Evolutionary conservation across 2,329 filamentous ascomycete species (phyloP).

Genomic region (Pseudohalonectria lignicola): DNA sequence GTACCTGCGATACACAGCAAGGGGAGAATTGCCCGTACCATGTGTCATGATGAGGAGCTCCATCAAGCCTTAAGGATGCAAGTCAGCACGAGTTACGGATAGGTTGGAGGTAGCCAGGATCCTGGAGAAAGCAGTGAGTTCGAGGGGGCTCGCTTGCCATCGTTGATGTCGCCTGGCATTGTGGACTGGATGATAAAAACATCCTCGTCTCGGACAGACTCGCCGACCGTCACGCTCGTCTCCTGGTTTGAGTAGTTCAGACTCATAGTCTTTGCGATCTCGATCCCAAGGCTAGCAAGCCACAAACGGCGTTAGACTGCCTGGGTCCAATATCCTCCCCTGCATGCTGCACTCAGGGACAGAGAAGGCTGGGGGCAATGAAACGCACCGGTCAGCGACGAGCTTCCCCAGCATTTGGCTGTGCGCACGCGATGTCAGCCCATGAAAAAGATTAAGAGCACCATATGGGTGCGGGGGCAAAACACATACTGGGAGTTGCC

Average conservation of each 20-base stretch:
- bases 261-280: constrained; percentile 4
- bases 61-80: constrained; percentile 62
- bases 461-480: no score
- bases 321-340: background rate
- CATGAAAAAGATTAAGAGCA: background rate
- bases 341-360: background rate
- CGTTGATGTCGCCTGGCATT: constrained; percentile 91
- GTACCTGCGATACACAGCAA: no score
- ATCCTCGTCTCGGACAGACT: constrained; percentile 94
- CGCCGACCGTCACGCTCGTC: constrained; percentile 83
- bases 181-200: constrained; percentile 97
- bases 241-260: constrained; percentile 66
- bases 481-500: constrained; percentile 4
- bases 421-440: background rate
- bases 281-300: constrained; percentile 2
- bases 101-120: no score
- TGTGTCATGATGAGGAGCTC: constrained; percentile 98
- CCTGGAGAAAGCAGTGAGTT: no score
- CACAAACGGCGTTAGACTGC: background rate
- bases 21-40: no score
- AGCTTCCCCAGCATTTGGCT: constrained; percentile 2
- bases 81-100: no score
- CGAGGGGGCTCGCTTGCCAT: constrained; percentile 54
- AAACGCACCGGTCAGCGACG: constrained; percentile 1
- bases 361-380: background rate